phyloP scores from a whole-genome alignment of 306 rosid genomes.

The Vigna hirtella region DNA sequence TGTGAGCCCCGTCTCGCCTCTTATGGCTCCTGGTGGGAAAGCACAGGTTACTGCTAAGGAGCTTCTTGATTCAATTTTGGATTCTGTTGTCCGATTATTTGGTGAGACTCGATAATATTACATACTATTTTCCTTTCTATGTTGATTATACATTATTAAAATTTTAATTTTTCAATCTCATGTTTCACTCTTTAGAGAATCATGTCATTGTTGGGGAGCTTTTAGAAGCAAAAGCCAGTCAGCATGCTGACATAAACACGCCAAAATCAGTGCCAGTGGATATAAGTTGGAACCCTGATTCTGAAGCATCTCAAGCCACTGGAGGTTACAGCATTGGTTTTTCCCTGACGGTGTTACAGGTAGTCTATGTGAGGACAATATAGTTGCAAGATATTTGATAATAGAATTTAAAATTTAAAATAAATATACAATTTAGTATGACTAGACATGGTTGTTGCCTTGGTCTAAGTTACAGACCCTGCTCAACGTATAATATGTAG shows the following conservation, averaged over 20 bases:
- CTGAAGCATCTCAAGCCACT: constrained; percentile 88
- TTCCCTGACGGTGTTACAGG: constrained; percentile 97
- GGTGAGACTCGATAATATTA: constrained; percentile 59
- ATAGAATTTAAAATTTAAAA: constrained; percentile 11
- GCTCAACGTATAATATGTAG: not conserved
- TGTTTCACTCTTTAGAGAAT: constrained; percentile 67
- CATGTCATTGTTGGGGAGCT: constrained; percentile 96
- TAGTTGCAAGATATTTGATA: constrained; percentile 35
- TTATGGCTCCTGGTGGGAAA: constrained; percentile 95
- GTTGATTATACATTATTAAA: constrained; percentile 32
- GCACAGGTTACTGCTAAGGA: constrained; percentile 89
- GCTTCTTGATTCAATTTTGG: constrained; percentile 90
- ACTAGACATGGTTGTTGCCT: constrained; percentile 22
- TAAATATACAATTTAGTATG: constrained; percentile 22
- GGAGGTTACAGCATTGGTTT: constrained; percentile 98
- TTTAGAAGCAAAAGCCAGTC: constrained; percentile 76
- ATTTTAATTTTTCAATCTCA: constrained; percentile 42
- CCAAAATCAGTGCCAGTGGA: constrained; percentile 80
- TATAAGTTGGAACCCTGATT: constrained; percentile 76
- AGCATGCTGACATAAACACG: constrained; percentile 71
- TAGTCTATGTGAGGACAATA: constrained; percentile 41
- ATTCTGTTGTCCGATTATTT: constrained; percentile 79
- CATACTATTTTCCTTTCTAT: constrained; percentile 14
- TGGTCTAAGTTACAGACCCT: constrained; percentile 24
- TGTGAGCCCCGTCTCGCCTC: constrained; percentile 95